Conservation (phyloP, 352 stramenopile genomes). For the Blastocystis hominis region DNA sequence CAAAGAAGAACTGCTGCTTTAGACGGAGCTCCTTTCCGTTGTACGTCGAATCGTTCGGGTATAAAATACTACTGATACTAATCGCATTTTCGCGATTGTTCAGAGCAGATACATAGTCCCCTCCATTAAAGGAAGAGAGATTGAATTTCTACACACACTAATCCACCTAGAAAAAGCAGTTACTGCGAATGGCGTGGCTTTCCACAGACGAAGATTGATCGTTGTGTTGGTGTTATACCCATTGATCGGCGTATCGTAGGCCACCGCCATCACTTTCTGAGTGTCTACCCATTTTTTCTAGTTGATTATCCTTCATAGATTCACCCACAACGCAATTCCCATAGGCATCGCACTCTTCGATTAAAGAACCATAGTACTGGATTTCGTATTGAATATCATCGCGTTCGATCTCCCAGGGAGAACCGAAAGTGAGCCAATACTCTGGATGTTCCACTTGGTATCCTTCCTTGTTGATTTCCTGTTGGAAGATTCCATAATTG, state of each 20-base stretch:
- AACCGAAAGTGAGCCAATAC: slow-evolving; percentile 61
- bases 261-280: slow-evolving; percentile 58
- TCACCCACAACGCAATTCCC: slow-evolving; percentile 18
- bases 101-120: slow-evolving; percentile 61
- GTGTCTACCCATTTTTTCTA: slow-evolving; percentile 54
- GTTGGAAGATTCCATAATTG: slow-evolving; percentile 62
- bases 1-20: slow-evolving; percentile 63
- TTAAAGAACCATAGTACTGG: slow-evolving; percentile 59
- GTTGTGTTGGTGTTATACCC: slow-evolving; percentile 60
- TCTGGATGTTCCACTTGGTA: slow-evolving; percentile 61
- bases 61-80: slow-evolving; percentile 60
- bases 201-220: slow-evolving; percentile 61
- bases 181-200: slow-evolving; percentile 48
- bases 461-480: slow-evolving; percentile 56
- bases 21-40: slow-evolving; percentile 62
- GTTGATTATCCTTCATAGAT: not conserved
- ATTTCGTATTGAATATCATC: slow-evolving; percentile 59
- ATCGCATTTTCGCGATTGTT: slow-evolving; percentile 55
- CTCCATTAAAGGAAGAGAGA: slow-evolving; percentile 59
- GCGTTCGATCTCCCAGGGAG: slow-evolving; percentile 62
- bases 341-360: slow-evolving; percentile 18
- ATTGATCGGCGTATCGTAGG: slow-evolving; percentile 62
- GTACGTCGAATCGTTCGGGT: slow-evolving; percentile 59
- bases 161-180: not conserved
- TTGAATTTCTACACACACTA: slow-evolving; percentile 58